phyloP scores from a whole-genome alignment of 305 asterid species.

The Fraxinus sp. region DNA sequence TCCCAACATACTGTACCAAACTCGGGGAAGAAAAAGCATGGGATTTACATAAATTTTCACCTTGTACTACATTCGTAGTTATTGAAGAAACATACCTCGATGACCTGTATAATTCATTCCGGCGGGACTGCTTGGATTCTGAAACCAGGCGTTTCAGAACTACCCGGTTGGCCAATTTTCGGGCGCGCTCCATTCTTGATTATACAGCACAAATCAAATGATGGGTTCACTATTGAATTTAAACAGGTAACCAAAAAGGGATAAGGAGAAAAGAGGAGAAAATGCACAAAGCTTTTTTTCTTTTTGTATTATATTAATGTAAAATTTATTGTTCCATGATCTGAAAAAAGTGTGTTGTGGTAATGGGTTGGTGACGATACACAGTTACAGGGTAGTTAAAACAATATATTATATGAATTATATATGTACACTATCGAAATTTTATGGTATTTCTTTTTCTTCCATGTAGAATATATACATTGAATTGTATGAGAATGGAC shows the following conservation, averaged over 20 bases:
- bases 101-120: slow-evolving; percentile 36
- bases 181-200: slow-evolving; percentile 65
- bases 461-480: neutral
- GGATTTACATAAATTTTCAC: slow-evolving; percentile 13
- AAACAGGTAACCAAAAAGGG: slow-evolving; percentile 19
- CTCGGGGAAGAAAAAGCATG: slow-evolving; percentile 40
- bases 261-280: slow-evolving; percentile 6
- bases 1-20: slow-evolving; percentile 24
- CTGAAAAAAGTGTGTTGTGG: slow-evolving; percentile 42
- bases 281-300: slow-evolving; percentile 24
- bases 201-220: neutral
- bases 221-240: neutral
- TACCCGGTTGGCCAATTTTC: slow-evolving; percentile 73
- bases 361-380: slow-evolving; percentile 34
- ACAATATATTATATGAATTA: neutral
- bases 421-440: neutral
- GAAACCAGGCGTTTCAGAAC: slow-evolving; percentile 70
- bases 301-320: neutral
- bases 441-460: neutral
- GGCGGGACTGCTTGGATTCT: slow-evolving; percentile 30
- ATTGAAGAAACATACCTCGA: slow-evolving; percentile 73
- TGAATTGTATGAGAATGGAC: neutral
- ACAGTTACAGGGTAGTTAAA: neutral
- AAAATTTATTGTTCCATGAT: slow-evolving; percentile 27
- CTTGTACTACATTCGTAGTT: slow-evolving; percentile 39